phyloP scores from a whole-genome alignment of 2,329 filamentous ascomycete genomes.

The Penicillium polonicum region DNA sequence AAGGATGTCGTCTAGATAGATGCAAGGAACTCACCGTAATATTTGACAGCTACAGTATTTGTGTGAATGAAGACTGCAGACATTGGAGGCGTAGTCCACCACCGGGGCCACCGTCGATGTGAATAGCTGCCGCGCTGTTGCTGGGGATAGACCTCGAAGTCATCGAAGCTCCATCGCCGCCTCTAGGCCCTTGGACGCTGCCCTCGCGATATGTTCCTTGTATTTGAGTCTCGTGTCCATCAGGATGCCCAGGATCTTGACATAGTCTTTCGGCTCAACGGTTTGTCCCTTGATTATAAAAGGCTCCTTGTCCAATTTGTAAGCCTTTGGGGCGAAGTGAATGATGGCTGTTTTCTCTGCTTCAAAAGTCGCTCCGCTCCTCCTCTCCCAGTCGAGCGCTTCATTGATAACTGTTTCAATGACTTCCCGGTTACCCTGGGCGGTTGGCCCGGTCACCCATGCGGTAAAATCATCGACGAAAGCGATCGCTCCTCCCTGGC shows the following conservation, averaged over 20 bases:
- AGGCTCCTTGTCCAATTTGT: background rate
- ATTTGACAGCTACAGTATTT: no score
- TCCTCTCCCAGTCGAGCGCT: background rate
- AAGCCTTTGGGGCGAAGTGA: background rate
- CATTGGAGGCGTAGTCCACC: slow-evolving; percentile 26
- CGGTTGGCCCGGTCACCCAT: background rate
- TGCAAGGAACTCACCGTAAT: no score
- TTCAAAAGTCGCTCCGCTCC: background rate
- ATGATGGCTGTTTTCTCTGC: background rate
- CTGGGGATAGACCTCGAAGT: slow-evolving; percentile 8
- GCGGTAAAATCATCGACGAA: slow-evolving; percentile 15
- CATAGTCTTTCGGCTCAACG: background rate
- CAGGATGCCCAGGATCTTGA: background rate
- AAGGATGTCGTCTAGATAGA: no score
- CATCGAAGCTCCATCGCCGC: slow-evolving; percentile 14
- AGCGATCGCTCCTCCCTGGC: background rate
- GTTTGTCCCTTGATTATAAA: background rate
- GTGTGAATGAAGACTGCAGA: no score
- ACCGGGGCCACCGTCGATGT: slow-evolving; percentile 22
- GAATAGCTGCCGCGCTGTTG: slow-evolving; percentile 20
- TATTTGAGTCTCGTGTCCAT: slow-evolving; percentile 28
- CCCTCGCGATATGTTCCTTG: slow-evolving; percentile 24
- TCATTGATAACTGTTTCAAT: background rate
- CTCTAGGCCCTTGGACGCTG: slow-evolving; percentile 22
- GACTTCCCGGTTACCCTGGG: slow-evolving; percentile 5